Evolutionary conservation across 345 rosid genomes (phyloP).

Genomic region (Erucastrum elatum): DNA sequence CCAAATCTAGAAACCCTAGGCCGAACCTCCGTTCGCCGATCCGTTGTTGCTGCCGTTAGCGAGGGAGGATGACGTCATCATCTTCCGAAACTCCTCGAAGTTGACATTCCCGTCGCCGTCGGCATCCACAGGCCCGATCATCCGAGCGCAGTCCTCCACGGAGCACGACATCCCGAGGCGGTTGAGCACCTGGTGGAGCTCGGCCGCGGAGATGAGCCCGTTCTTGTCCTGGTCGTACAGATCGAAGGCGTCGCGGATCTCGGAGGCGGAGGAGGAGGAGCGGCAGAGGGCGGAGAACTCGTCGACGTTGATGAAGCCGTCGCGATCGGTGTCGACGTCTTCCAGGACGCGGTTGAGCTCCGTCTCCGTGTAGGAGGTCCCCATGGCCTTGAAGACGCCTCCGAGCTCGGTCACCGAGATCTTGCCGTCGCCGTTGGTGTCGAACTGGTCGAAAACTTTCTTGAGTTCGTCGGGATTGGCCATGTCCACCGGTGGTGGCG

Average conservation of each 20-base stretch:
- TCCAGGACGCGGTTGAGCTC: conserved; percentile 64
- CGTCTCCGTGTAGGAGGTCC: conserved; percentile 46
- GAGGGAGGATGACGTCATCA: conserved; percentile 59
- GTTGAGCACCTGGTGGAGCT: conserved; percentile 70
- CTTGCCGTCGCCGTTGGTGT: conserved; percentile 82
- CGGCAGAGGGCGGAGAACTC: conserved; percentile 71
- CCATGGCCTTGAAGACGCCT: conserved; percentile 62
- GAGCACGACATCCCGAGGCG: conserved; percentile 68
- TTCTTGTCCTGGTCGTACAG: conserved; percentile 77
- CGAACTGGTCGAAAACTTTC: conserved; percentile 75
- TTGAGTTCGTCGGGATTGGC: conserved; percentile 50
- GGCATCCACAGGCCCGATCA: conserved; percentile 74
- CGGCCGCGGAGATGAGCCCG: conserved; percentile 72
- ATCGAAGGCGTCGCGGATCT: conserved; percentile 88
- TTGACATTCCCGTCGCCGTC: conserved; percentile 90
- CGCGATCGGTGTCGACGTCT: conserved; percentile 75
- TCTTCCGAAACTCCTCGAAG: conserved; percentile 75
- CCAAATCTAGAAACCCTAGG: conserved; percentile 3
- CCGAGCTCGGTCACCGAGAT: conserved; percentile 75
- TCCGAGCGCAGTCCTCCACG: conserved; percentile 59
- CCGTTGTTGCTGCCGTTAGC: conserved; percentile 11
- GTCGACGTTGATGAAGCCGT: conserved; percentile 61
- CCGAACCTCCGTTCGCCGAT: conserved; percentile 21
- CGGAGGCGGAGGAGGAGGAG: conserved; percentile 50
- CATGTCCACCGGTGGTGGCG: conserved; percentile 18